Conservation (phyloP, 1,139 yeast genomes). For the Saccharomycopsis phalli region DNA sequence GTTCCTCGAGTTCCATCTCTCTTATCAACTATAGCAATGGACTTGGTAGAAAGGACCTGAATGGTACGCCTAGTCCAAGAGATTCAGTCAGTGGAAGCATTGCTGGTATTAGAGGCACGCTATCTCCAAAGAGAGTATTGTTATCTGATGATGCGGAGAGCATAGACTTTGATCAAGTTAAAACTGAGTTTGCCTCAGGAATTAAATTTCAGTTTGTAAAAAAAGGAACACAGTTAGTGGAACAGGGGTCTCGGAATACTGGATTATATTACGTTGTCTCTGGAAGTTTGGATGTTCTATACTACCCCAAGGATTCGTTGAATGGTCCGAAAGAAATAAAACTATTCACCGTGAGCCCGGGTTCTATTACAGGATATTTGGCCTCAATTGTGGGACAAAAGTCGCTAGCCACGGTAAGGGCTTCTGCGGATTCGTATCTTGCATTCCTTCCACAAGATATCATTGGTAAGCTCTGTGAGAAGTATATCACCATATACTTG, state of each 20-base stretch:
- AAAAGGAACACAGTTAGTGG: conserved; percentile 49
- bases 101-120: no score
- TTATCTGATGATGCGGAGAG: conserved; percentile 16
- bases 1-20: conserved; percentile 10
- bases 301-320: conserved; percentile 22
- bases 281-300: conserved; percentile 61
- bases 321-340: conserved; percentile 29
- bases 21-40: conserved; percentile 3
- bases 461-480: conserved; percentile 62
- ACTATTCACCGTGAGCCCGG: conserved; percentile 56
- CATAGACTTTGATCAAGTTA: conserved; percentile 42
- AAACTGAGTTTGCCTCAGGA: conserved; percentile 54
- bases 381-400: conserved; percentile 74
- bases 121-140: no score
- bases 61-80: not conserved
- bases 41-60: not conserved
- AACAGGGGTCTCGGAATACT: conserved; percentile 55
- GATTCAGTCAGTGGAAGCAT: not conserved
- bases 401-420: conserved; percentile 64
- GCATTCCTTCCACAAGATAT: conserved; percentile 62
- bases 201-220: conserved; percentile 49
- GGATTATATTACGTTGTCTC: conserved; percentile 77
- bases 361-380: conserved; percentile 83
- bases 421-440: conserved; percentile 50
- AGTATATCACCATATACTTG: conserved; percentile 64